A percentile compares a stretch with the other conserved stretches of the same genome.
phyloP scores from a whole-genome alignment of 2,329 filamentous ascomycete species.

The Xylaria hypoxylon region DNA sequence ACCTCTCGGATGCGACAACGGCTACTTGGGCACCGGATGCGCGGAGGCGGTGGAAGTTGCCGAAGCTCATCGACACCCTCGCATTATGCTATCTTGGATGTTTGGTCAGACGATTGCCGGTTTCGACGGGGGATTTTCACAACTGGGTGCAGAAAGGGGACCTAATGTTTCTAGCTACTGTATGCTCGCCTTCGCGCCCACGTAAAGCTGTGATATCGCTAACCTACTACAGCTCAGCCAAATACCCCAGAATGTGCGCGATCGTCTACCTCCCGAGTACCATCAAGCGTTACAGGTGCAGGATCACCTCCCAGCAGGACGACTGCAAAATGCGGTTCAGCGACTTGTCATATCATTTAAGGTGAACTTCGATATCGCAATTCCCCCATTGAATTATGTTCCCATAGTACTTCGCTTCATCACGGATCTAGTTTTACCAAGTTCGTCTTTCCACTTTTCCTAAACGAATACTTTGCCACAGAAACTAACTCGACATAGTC shows the following conservation, averaged over 20 bases:
- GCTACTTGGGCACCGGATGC: conserved; percentile 58
- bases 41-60: conserved; percentile 65
- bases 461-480: not conserved
- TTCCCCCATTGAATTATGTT: conserved; percentile 79
- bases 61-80: conserved; percentile 79
- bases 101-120: conserved; percentile 78
- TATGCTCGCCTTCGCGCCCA: conserved; percentile 51
- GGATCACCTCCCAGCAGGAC: conserved; percentile 61
- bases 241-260: conserved; percentile 73
- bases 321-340: conserved; percentile 73
- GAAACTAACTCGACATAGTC: conserved; percentile 59
- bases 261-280: conserved; percentile 72
- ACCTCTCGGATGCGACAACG: conserved; percentile 50
- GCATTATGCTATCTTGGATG: conserved; percentile 83
- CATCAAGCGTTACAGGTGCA: conserved; percentile 68
- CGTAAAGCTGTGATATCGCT: conserved; percentile 15
- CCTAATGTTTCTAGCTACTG: conserved; percentile 78
- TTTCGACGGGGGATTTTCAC: conserved; percentile 78
- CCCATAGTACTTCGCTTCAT: conserved; percentile 77
- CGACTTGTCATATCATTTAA: conserved; percentile 73
- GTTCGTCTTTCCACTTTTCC: conserved; percentile 55
- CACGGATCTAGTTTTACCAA: conserved; percentile 78
- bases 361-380: conserved; percentile 74
- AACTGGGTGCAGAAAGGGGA: conserved; percentile 75
- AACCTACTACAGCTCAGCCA: conserved; percentile 59